Conservation (phyloP, 768 basidiomycete genomes). For the Trametes cinnabarina region DNA sequence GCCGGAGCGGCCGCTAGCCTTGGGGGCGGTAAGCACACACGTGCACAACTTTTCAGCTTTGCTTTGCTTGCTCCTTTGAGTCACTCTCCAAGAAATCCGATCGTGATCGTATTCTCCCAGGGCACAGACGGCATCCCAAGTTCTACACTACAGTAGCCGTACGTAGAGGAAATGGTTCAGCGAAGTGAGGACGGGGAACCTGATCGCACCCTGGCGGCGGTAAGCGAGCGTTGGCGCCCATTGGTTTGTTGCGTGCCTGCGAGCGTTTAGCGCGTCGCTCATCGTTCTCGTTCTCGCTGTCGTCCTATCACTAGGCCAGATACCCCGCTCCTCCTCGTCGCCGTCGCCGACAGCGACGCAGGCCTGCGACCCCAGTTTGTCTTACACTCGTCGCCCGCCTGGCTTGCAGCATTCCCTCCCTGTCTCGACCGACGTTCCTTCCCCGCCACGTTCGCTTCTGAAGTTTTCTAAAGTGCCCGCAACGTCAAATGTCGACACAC, state of each 20-base stretch:
- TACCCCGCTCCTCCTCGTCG: slow-evolving; percentile 18
- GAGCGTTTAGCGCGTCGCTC: background rate
- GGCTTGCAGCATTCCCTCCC: slow-evolving; percentile 14
- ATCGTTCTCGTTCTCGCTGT: background rate
- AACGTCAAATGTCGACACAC: slow-evolving; percentile 17
- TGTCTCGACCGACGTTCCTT: slow-evolving; percentile 20
- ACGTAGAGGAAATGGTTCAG: too few species aligned
- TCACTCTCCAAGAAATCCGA: too few species aligned
- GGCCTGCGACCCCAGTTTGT: slow-evolving; percentile 12
- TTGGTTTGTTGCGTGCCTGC: slow-evolving; percentile 8
- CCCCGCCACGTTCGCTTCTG: slow-evolving; percentile 20
- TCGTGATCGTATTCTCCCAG: too few species aligned
- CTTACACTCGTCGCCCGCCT: background rate
- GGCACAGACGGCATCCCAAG: too few species aligned
- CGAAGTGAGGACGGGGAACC: too few species aligned
- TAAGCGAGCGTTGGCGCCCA: slow-evolving; percentile 6
- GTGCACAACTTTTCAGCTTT: too few species aligned
- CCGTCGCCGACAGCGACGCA: slow-evolving; percentile 23
- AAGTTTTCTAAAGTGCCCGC: slow-evolving; percentile 8
- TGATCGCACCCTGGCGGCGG: too few species aligned
- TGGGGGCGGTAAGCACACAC: too few species aligned
- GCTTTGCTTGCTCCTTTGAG: too few species aligned
- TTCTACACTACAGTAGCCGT: too few species aligned
- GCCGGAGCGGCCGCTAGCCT: too few species aligned
- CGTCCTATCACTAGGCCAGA: slow-evolving; percentile 18